Evolutionary conservation across 305 asterid genomes (phyloP).

Genomic region (Fraxinus floribunda): DNA sequence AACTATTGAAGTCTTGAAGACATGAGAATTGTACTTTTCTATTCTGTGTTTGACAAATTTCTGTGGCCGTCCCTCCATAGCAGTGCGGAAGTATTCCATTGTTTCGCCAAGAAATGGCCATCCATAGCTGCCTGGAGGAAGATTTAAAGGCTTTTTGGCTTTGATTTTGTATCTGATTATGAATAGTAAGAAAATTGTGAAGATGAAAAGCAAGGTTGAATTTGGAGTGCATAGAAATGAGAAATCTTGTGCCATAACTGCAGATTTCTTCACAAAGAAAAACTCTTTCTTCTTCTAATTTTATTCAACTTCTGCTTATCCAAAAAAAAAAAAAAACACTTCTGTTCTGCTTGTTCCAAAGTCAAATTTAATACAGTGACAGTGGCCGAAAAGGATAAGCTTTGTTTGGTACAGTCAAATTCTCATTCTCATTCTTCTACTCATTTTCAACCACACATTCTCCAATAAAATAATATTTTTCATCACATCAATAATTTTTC

Average conservation of each 20-base stretch:
- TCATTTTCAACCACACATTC: too few relatives aligned
- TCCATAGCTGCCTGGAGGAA: constrained; percentile 65
- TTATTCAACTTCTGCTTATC: too few relatives aligned
- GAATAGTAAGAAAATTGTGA: constrained; percentile 8
- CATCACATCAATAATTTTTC: too few relatives aligned
- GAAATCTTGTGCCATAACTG: constrained; percentile 13
- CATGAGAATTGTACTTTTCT: constrained; percentile 35
- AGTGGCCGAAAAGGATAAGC: too few relatives aligned
- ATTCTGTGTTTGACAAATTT: constrained; percentile 40
- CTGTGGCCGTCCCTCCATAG: constrained; percentile 45
- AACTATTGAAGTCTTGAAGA: constrained; percentile 48
- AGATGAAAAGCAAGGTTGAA: neutral
- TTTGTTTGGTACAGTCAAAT: too few relatives aligned
- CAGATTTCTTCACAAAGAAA: neutral
- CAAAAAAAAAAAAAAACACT: too few relatives aligned
- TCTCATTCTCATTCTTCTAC: too few relatives aligned
- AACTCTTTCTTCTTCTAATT: neutral
- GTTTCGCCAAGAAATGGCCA: constrained; percentile 72
- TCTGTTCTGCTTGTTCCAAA: neutral
- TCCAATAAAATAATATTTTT: too few relatives aligned
- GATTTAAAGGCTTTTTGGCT: constrained; percentile 22
- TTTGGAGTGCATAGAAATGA: neutral
- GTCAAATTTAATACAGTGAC: too few relatives aligned
- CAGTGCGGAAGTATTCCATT: constrained; percentile 34
- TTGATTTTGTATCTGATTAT: neutral